Base-by-base conservation (phyloP, 2,329 filamentous ascomycete species). In the Apiospora sp. region DNA sequence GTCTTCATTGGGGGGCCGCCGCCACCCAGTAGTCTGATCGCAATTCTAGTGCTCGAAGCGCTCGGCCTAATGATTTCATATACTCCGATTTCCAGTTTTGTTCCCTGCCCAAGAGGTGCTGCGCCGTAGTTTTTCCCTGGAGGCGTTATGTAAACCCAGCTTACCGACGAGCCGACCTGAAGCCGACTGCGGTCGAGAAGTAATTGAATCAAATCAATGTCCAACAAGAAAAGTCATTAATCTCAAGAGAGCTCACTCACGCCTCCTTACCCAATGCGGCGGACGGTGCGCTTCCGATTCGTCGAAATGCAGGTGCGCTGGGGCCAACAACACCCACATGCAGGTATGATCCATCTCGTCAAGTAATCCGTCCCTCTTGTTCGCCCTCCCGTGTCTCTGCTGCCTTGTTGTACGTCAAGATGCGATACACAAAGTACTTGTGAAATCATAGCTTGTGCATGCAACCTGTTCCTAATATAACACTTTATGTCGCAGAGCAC, bases 201-300 rank as follows among this genome's bases (percentile, higher is more conserved):
- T 37, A 41, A 61, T 61, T 61, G 54, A 61, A 22, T 61, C 54
- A 37, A 34, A 64, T 64, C 30, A 64, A 64, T 64, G 58, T 64
- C 34, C 58, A 64, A 64, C 54, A 64, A 7, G n/a, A 22, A 7
- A 37, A 22, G 16, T 61, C 54, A n/a, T n/a, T 19, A 41, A 41
- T 30, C 58, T 64, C 19, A 12, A 64, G 51, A 41, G 37, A 51
- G n/a, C 49, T 51, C 58, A n/a, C 22, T 64, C 30, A 41, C 4
- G 24, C 4, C 34, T 61, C 54, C 8, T 41, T 37, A 41, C 58
- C 58, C 34, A 41, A 64, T 41, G 58, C 58, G 34, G 58, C 58
- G 34, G 58, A 41, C 10, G 58, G 58, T 41, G 58, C 34, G 2
- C 58, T n/a, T 64, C 34, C 34, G 58, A 41, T 64, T 64, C 34